phyloP scores from a whole-genome alignment of 2,329 filamentous ascomycete species.

The Neobulgaria alba region DNA sequence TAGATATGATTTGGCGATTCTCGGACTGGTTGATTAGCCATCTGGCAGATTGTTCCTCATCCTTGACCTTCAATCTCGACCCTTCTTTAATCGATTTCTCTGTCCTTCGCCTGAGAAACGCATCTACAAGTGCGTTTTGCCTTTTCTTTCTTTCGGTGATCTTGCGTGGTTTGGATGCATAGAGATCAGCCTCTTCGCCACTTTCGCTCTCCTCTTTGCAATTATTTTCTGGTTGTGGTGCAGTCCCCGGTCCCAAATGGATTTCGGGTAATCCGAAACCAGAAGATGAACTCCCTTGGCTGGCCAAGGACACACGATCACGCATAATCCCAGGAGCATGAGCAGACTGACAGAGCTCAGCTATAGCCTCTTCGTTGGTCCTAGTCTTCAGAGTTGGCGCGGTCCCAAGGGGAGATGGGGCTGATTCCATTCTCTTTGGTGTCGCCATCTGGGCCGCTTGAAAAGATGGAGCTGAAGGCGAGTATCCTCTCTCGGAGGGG shows the following conservation, averaged over 20 bases:
- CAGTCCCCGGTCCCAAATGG: background rate
- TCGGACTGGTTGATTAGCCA: slow-evolving; percentile 28
- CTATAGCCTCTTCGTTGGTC: slow-evolving; percentile 24
- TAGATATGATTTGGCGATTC: slow-evolving; percentile 53
- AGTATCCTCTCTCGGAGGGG: background rate
- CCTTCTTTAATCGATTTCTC: slow-evolving; percentile 22
- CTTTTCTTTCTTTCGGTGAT: slow-evolving; percentile 40
- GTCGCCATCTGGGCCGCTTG: background rate
- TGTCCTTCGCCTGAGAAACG: slow-evolving; percentile 30
- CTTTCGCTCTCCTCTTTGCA: slow-evolving; percentile 9
- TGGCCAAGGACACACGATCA: background rate
- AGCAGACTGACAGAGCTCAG: slow-evolving; percentile 18
- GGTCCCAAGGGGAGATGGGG: too few species aligned
- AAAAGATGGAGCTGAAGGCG: background rate
- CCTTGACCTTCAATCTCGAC: slow-evolving; percentile 7
- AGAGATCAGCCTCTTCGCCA: slow-evolving; percentile 19
- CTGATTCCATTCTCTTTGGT: background rate
- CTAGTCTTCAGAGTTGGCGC: slow-evolving; percentile 18
- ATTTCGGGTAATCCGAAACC: background rate
- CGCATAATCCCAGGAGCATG: background rate
- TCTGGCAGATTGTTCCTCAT: slow-evolving; percentile 22
- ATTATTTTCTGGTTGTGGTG: background rate
- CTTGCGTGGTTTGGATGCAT: slow-evolving; percentile 28
- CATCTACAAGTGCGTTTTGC: slow-evolving; percentile 43
- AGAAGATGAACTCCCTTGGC: background rate